Base-by-base conservation (phyloP, 306 rosid species). In the Astragalus glycyphyllos region DNA sequence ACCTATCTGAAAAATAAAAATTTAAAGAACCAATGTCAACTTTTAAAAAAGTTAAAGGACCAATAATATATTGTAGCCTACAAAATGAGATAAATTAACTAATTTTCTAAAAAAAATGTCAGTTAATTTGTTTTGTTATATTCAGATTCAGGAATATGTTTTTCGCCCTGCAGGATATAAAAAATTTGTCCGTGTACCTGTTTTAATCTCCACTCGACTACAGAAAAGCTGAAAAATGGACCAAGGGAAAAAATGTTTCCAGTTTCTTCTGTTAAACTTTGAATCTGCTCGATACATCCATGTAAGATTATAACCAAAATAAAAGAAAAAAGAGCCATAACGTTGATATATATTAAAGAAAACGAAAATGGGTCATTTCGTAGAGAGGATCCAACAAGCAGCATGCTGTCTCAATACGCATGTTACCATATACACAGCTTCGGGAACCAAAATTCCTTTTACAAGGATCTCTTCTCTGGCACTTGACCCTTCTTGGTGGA, bases 361-460 rank as follows among this genome's bases (percentile, higher is more conserved):
- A 31, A 26, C 4, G 12, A 38, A 40, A 68, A 59, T 40, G 75
- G 81, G 90, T 69, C 85, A 78, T 73, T 81, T 61, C 78, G 63
- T 6, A 67, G 84, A 81, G 88, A 68, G 69, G 75, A 79, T 83
- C 75, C 68, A 47, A 11, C 73, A 59, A 16, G 79, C 49, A 62
- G 46, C 73, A 51, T 49, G 8, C 11, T 75, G 41, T 40, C 75
- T 23, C 51, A 70, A 16, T 34, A 44, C 56, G 75, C 45, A 75
- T n/a, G n/a, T 69, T 53, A 71, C 46, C 81, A 74, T 74, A 79
- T 78, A 71, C 89, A 82, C 86, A 82, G 57, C 68, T 59, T 72
- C 73, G 50, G 46, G 29, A 17, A 56, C 71, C 76, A 79, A 77
- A 75, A 49, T 8, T 46, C 73, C 65, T 37, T 59, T 44, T 29